Evolutionary conservation across 129 eudicot genomes (phyloP).

Genomic region (Scalesia atractyloides): DNA sequence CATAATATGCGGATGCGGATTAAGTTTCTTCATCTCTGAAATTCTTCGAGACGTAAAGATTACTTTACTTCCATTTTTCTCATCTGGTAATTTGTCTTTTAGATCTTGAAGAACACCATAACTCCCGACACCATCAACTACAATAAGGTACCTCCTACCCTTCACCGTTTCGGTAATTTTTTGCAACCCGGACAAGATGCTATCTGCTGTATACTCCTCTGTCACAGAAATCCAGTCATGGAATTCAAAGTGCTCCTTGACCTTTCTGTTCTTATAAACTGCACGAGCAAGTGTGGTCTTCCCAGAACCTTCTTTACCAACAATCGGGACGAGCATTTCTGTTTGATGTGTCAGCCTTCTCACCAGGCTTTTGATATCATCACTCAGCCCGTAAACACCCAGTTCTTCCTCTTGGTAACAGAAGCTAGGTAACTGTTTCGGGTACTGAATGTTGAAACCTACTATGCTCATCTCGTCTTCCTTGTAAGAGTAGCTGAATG

Average conservation of each 20-base stretch:
- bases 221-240: slow-evolving; percentile 44
- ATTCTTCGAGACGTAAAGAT: slow-evolving; percentile 33
- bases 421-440: slow-evolving; percentile 29
- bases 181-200: slow-evolving; percentile 27
- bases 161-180: slow-evolving; percentile 14
- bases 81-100: slow-evolving; percentile 32
- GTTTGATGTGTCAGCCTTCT: slow-evolving; percentile 9
- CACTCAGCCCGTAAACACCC: slow-evolving; percentile 36
- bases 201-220: slow-evolving; percentile 25
- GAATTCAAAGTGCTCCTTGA: slow-evolving; percentile 41
- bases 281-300: slow-evolving; percentile 63
- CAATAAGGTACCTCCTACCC: slow-evolving; percentile 42
- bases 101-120: slow-evolving; percentile 26
- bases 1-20: slow-evolving; percentile 17
- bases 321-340: slow-evolving; percentile 29
- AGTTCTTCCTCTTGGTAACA: slow-evolving; percentile 43
- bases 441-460: slow-evolving; percentile 13
- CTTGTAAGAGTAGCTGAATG: slow-evolving; percentile 22
- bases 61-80: slow-evolving; percentile 39
- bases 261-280: slow-evolving; percentile 31
- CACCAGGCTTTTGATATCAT: slow-evolving; percentile 29
- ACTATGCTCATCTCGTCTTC: slow-evolving; percentile 27
- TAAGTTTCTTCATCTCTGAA: background rate
- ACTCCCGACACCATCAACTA: slow-evolving; percentile 42
- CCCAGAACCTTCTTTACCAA: slow-evolving; percentile 53